Base-by-base conservation (phyloP, 1,284 basidiomycete species). In the Ceratobasidium sp. region DNA sequence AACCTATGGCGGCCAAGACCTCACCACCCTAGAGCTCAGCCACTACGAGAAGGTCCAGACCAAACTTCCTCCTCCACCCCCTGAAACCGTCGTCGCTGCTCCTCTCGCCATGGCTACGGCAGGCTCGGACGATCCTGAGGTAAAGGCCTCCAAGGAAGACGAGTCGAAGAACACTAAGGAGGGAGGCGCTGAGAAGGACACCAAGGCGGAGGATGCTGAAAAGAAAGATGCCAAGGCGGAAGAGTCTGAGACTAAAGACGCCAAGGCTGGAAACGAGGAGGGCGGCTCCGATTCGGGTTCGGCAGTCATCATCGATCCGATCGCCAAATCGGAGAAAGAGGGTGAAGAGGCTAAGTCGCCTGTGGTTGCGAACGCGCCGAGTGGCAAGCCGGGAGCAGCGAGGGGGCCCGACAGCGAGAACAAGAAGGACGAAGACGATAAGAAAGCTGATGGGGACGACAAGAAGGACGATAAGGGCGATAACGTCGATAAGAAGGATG, bases 1-100 rank as follows among this genome's bases (percentile, higher is more conserved):
- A n/a, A 46, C 48, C 1, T 79, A 44, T 50, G 78, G 76, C 14
- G 78, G 78, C 5, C 35, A 74, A n/a, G 78, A 77, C 23, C 74
- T 79, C 52, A 74, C 66, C 35, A 14, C 60, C n/a, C 50, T 79
- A 20, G 78, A 79, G 44, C 23, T 77, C 12, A 64, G 18, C 20
- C 46, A 74, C 18, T 62, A 62, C 30, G 70, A 68, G 30, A 55
- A 35, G 23, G 4, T 48, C 7, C 66, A 68, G 35, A 68, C 48
- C 12, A 68, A 41, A 54, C 66, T 54, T 38, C 66, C 66, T 16
- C 48, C 16, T n/a, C 50, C 66, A 7, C 18, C 48, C 16, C 16
- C 64, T 30, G 38, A 38, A 50, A 35, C 41, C 12, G 60, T 10
- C 7, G 12, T 74, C 7, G 57, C 55, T 12, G 46, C 48, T 6